phyloP scores from a whole-genome alignment of 2,329 filamentous ascomycete genomes.

The Coniochaeta prunicola region DNA sequence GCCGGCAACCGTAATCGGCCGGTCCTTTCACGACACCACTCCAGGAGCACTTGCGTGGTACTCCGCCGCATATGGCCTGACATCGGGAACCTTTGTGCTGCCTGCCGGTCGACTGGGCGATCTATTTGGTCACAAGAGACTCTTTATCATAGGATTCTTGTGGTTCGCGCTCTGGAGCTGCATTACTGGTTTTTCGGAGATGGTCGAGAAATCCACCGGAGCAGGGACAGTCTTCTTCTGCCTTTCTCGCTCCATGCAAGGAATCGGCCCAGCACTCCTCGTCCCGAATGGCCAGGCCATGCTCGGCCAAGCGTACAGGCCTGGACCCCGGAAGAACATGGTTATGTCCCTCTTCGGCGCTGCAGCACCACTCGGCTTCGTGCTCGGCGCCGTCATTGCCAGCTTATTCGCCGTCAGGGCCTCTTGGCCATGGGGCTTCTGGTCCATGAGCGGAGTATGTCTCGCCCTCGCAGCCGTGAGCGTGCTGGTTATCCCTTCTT shows the following conservation, averaged over 20 bases:
- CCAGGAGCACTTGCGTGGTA: constrained; percentile 45
- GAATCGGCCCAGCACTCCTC: constrained; percentile 52
- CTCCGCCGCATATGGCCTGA: constrained; percentile 49
- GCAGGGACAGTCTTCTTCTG: constrained; percentile 17
- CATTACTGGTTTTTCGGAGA: constrained; percentile 33
- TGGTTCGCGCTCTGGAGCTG: constrained; percentile 50
- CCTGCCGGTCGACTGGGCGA: constrained; percentile 50
- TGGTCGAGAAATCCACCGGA: constrained; percentile 9
- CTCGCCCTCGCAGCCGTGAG: constrained; percentile 14
- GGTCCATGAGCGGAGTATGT: constrained; percentile 20
- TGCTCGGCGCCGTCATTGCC: constrained; percentile 32
- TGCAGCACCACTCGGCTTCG: constrained; percentile 37
- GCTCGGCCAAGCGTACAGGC: constrained; percentile 48
- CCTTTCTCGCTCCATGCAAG: constrained; percentile 16
- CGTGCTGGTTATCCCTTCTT: constrained; percentile 13
- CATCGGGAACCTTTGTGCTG: constrained; percentile 50
- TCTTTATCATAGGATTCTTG: constrained; percentile 44
- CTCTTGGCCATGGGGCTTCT: constrained; percentile 44
- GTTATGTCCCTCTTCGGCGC: constrained; percentile 46
- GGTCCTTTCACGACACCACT: constrained; percentile 34
- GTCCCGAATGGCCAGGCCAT: constrained; percentile 60
- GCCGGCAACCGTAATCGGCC: constrained; percentile 39
- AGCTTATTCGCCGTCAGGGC: constrained; percentile 28
- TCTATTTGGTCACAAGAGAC: constrained; percentile 47
- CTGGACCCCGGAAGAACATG: constrained; percentile 51